Evolutionary conservation across 805 yeast species (phyloP).

Genomic region (Wickerhamomyces ciferrii): DNA sequence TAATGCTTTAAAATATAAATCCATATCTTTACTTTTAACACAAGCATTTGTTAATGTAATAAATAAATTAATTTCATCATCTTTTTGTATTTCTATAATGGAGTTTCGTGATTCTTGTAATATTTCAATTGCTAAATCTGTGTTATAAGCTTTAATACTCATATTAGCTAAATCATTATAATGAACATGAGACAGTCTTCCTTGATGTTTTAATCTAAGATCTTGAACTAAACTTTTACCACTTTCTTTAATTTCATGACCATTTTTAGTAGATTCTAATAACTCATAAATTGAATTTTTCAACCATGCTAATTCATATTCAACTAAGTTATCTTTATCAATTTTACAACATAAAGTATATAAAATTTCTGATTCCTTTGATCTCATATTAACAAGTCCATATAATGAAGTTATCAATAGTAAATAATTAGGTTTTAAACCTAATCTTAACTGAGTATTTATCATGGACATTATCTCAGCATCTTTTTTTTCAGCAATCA

Average conservation of each 20-base stretch:
- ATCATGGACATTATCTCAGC: conserved; percentile 2
- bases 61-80: neutral
- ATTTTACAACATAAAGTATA: neutral
- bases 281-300: neutral
- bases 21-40: neutral
- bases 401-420: conserved; percentile 6
- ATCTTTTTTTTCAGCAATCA: neutral
- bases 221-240: neutral
- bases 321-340: neutral
- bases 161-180: neutral
- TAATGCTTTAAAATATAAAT: neutral
- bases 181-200: neutral
- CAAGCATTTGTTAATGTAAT: neutral
- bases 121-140: neutral
- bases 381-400: conserved; percentile 6
- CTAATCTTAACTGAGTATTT: conserved; percentile 10
- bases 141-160: too few relatives aligned
- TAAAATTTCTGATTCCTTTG: conserved; percentile 3
- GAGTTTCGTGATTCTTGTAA: neutral
- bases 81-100: neutral
- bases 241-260: neutral
- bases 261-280: neutral
- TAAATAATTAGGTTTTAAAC: conserved; percentile 12
- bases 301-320: neutral
- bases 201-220: neutral